Conservation (phyloP, 148 eudicot species). For the Vaccinium macrocarpon region DNA sequence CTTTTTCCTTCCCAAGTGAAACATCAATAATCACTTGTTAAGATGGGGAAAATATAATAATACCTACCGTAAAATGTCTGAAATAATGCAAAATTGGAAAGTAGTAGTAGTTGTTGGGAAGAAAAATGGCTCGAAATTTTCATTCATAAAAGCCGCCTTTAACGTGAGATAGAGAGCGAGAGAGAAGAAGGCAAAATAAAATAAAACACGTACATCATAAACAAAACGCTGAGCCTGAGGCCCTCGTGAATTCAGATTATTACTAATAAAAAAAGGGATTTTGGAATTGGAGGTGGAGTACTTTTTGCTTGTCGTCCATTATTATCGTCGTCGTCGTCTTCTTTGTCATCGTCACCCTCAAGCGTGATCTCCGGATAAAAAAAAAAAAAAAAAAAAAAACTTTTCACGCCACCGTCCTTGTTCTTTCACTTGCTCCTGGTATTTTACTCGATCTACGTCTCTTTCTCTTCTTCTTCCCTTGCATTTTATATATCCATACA, state of each 20-base stretch:
- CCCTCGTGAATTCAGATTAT: not conserved
- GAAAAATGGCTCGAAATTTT: no score
- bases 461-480: not conserved
- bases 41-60: no score
- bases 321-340: not conserved
- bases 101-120: no score
- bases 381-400: not conserved
- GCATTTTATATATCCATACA: no score
- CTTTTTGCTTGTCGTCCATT: not conserved
- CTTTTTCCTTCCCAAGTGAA: no score
- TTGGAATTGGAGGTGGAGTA: conserved; percentile 9
- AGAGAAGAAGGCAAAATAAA: no score
- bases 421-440: not conserved
- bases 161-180: no score
- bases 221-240: not conserved
- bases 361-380: not conserved
- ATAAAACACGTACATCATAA: no score
- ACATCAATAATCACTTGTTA: no score
- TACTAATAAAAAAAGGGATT: not conserved
- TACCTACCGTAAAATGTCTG: no score
- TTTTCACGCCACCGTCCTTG: not conserved
- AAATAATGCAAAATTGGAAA: no score
- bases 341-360: not conserved
- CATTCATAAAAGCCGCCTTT: no score
- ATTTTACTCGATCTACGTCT: not conserved